These are phyloP conservation scores for Austroboletus eburneus DNA, from an alignment of 768 basidiomycete species.

Conservation along the genomic window DNA sequence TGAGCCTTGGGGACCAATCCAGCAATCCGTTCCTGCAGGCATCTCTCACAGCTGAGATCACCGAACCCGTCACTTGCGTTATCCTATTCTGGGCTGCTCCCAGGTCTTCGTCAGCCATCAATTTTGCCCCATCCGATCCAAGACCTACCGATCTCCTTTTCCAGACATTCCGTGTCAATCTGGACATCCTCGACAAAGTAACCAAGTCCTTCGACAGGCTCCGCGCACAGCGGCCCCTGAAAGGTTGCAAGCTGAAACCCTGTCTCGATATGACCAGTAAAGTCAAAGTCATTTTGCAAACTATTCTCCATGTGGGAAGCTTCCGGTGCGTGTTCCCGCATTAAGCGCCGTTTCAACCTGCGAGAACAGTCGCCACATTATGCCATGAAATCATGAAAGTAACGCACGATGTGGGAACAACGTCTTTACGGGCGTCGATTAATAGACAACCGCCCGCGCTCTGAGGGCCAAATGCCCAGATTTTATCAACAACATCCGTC, in stretches of 20 bases:
- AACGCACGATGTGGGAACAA: constrained; percentile 52
- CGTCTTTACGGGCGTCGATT: constrained; percentile 61
- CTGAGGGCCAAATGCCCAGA: constrained; percentile 94
- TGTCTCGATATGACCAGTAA: constrained; percentile 82
- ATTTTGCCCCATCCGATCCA: constrained; percentile 2
- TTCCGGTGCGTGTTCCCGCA: constrained; percentile 32
- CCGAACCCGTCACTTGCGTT: constrained; percentile 83
- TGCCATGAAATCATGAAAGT: constrained; percentile 6
- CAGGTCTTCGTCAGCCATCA: constrained; percentile 11
- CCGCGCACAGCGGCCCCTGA: constrained; percentile 92
- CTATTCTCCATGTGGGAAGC: constrained; percentile 32
- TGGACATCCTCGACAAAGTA: constrained; percentile 82
- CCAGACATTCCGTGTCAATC: constrained; percentile 54
- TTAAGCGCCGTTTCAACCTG: constrained; percentile 53
- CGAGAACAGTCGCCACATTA: constrained; percentile 5
- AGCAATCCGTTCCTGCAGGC: constrained; percentile 85
- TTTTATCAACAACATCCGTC: constrained; percentile 60
- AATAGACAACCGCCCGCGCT: constrained; percentile 82
- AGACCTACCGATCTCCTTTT: constrained; percentile 63
- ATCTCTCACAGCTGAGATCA: constrained; percentile 86
- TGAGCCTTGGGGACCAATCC: constrained; percentile 96
- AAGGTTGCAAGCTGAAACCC: constrained; percentile 95
- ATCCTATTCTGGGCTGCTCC: constrained; percentile 70
- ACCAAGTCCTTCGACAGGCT: constrained; percentile 90
- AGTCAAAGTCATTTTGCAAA: constrained; percentile 43